A percentile compares a stretch with the other conserved stretches of the same genome.
Conservation (phyloP, 2,329 filamentous ascomycete genomes). For the Parastagonospora nodorum region DNA sequence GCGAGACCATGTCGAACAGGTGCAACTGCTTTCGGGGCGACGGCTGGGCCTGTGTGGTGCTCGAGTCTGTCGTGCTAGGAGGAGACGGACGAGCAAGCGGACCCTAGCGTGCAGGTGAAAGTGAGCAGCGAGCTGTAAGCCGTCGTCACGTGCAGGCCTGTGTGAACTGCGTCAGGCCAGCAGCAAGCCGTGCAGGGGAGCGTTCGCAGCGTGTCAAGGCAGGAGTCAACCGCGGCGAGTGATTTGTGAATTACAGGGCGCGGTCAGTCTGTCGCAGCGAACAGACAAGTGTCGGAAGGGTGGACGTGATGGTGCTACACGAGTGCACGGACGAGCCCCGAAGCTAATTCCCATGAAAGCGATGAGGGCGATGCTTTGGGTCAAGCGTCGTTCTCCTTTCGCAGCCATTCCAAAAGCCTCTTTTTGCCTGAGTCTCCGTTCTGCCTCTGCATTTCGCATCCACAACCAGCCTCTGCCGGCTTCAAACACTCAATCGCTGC, state of each 20-base stretch:
- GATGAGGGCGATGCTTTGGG: slow-evolving; percentile 9
- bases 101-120: too few relatives aligned
- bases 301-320: slow-evolving; percentile 18
- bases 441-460: slow-evolving; percentile 10
- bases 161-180: not conserved
- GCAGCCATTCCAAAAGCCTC: slow-evolving; percentile 21
- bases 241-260: not conserved
- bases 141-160: not conserved
- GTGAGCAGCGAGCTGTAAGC: too few relatives aligned
- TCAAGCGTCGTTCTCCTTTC: slow-evolving; percentile 28
- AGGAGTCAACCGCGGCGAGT: not conserved
- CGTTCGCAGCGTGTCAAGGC: too few relatives aligned
- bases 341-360: slow-evolving; percentile 20
- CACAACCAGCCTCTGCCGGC: slow-evolving; percentile 16
- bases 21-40: slow-evolving; percentile 17
- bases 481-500: slow-evolving; percentile 23
- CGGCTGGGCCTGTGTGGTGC: slow-evolving; percentile 1
- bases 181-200: not conserved
- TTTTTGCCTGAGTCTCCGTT: slow-evolving; percentile 12
- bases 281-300: slow-evolving; percentile 15
- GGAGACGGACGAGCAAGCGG: too few relatives aligned
- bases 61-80: too few relatives aligned
- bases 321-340: slow-evolving; percentile 14
- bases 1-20: slow-evolving; percentile 32
- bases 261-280: not conserved